These are phyloP conservation scores for Musa balbisiana DNA, from an alignment of 202 grass and related monocot species.

Conservation along the genomic window DNA sequence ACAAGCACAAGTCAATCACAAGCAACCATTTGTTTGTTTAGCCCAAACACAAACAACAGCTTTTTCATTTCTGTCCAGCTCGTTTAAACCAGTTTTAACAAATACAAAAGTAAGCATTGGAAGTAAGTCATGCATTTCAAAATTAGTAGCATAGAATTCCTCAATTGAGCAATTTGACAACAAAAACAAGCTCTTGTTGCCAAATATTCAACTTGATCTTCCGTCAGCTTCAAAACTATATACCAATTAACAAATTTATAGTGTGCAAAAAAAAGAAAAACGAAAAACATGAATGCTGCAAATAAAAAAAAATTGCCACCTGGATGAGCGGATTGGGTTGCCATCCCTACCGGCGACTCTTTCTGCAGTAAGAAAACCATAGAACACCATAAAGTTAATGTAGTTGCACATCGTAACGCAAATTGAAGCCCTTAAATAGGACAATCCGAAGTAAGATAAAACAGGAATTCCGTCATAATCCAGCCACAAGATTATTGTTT, in stretches of 20 bases:
- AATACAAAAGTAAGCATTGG: background rate
- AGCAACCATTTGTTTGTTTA: background rate
- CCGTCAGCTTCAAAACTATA: background rate
- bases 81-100: background rate
- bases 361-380: conserved; percentile 32
- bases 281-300: background rate
- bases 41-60: background rate
- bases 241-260: too few species aligned
- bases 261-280: background rate
- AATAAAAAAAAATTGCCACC: conserved; percentile 27
- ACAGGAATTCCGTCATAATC: too few species aligned
- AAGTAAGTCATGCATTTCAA: background rate
- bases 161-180: background rate
- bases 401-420: too few species aligned
- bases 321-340: conserved; percentile 88
- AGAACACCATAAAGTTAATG: background rate
- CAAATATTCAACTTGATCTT: background rate
- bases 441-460: too few species aligned
- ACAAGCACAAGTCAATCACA: too few species aligned
- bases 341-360: conserved; percentile 66
- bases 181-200: too few species aligned
- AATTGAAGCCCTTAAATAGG: too few species aligned
- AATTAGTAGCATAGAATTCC: background rate
- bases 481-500: too few species aligned
- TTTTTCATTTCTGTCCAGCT: background rate